Evolutionary conservation across 2,329 filamentous ascomycete genomes (phyloP), one percentile per base, ranked within the genome.

Genomic region (Setomelanomma holmii): DNA sequence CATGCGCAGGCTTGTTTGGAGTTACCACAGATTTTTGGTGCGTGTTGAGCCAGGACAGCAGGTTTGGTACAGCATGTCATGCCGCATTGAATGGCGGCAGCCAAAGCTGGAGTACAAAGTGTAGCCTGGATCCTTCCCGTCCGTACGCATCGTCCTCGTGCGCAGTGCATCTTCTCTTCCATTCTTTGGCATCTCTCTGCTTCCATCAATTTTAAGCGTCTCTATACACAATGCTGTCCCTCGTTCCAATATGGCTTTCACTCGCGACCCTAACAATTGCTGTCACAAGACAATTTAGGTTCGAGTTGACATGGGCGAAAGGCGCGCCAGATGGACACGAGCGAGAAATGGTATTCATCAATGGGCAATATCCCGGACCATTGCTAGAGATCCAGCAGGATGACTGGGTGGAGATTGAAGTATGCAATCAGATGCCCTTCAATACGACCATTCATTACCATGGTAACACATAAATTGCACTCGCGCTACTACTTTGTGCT

Each of bases 361-460:
- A 69, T 24, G 60, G 58, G 21, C 55, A 66, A n/a, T 69, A 64
- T 38, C 64, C 66, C 8, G 66, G 63, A 7, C 66, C 66, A 3
- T 34, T 51, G 1, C 36, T 69, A 4, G 58, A 61, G 14, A 39
- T 68, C 11, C 30, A 60, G 3, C 57, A 68, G 44, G 65, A 43
- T 24, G 65, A 69, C 16, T 61, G 56, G 53, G 62, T 67, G 1
- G 62, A 67, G 40, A 56, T 69, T 27, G 57, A 55, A 36, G 78
- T 84, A 2, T 60, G 73, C 35, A 84, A 85, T 59, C 56, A 73
- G 4, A 75, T 80, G 19, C 78, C 80, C 0, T 76, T 74, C 44
- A 79, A 82, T 53, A 77, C 79, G 1, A 79, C 79, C 1, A 57
- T 84, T 4, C 82, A 84, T 59, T 82, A 75, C 30, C 82, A 84